phyloP scores from a whole-genome alignment of 305 asterid species.

The Solanum chacoense region DNA sequence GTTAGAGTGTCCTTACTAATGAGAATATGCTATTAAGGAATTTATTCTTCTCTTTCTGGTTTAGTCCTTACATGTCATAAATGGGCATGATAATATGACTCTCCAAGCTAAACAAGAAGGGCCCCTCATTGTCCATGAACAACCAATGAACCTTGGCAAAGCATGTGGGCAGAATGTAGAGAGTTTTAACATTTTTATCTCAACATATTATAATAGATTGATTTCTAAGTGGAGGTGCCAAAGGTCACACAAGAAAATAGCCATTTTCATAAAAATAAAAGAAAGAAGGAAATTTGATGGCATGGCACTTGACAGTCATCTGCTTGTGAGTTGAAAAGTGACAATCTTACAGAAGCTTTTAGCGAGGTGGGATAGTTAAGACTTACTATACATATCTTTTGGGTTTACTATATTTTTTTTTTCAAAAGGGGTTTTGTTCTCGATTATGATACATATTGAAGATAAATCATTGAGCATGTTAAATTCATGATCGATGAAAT shows the following conservation, averaged over 20 bases:
- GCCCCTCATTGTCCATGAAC: neutral
- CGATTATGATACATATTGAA: neutral
- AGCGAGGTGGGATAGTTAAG: neutral
- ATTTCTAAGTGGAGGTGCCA: neutral
- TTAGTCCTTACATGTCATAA: neutral
- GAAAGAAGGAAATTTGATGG: neutral
- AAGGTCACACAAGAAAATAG: neutral
- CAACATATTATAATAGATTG: neutral
- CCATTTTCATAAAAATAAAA: neutral
- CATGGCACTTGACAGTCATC: neutral
- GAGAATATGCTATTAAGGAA: neutral
- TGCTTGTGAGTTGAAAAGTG: neutral
- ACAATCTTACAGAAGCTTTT: neutral
- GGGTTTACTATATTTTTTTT: neutral
- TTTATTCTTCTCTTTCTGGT: neutral
- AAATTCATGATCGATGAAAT: neutral
- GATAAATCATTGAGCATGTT: neutral
- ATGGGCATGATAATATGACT: neutral
- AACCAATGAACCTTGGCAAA: neutral
- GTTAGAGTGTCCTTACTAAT: neutral
- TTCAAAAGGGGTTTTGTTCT: neutral
- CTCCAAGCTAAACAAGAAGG: neutral
- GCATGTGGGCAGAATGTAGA: neutral
- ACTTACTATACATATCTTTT: neutral
- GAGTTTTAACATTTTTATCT: neutral